A percentile compares a stretch with the other conserved stretches of the same genome.
These are phyloP conservation scores for Quillaja saponaria DNA, from an alignment of 306 rosid species.

Conservation along the genomic window DNA sequence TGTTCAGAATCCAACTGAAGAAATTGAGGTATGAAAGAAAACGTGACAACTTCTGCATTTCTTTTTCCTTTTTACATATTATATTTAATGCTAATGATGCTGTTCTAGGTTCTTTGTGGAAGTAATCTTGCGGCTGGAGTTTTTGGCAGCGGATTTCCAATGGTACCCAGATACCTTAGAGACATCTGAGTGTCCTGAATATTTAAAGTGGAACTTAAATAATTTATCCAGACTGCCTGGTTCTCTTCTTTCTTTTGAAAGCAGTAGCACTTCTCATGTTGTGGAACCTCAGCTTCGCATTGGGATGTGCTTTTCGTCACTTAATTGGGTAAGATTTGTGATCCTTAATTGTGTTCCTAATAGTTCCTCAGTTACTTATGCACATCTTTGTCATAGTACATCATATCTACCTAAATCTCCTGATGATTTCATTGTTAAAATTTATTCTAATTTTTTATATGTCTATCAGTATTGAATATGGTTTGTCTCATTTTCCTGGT, in stretches of 20 bases:
- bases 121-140: conserved; percentile 41
- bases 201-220: conserved; percentile 74
- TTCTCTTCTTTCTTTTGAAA: conserved; percentile 86
- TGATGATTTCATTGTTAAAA: conserved; percentile 5
- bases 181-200: conserved; percentile 37
- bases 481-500: conserved; percentile 2
- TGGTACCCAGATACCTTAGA: conserved; percentile 36
- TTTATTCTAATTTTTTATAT: no score
- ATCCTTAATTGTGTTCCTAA: conserved; percentile 9
- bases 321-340: conserved; percentile 65
- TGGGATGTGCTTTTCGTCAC: conserved; percentile 89
- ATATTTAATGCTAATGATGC: conserved; percentile 31
- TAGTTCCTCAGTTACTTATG: neutral
- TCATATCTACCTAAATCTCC: conserved; percentile 1
- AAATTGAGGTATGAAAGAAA: conserved; percentile 65
- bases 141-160: conserved; percentile 72
- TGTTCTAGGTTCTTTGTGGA: conserved; percentile 62
- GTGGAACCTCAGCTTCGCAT: conserved; percentile 52
- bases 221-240: conserved; percentile 50
- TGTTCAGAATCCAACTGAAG: conserved; percentile 73
- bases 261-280: conserved; percentile 39
- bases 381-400: conserved; percentile 12
- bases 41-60: conserved; percentile 32
- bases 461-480: neutral
- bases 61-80: conserved; percentile 25